Evolutionary conservation across 2,329 filamentous ascomycete species (phyloP).

Genomic region (Verticillium albo-atrum): DNA sequence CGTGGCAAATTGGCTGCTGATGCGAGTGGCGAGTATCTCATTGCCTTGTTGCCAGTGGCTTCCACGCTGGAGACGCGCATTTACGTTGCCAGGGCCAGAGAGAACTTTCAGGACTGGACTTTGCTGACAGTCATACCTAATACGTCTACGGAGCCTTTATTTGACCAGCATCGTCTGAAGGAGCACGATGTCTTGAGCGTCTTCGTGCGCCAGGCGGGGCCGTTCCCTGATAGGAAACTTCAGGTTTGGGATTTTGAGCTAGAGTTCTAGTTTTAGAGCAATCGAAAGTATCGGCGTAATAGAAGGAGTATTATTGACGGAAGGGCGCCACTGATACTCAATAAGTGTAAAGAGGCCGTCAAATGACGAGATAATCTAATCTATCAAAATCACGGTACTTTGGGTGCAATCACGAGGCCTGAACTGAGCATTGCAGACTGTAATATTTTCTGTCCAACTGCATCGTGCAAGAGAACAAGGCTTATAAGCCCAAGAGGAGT

Average conservation of each 20-base stretch:
- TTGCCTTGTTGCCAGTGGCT: constrained; percentile 12
- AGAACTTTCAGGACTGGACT: constrained; percentile 7
- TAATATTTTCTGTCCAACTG: no score
- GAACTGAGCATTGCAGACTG: no score
- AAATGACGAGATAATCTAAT: no score
- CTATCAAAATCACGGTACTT: no score
- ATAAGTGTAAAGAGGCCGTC: no score
- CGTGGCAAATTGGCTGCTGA: constrained; percentile 13
- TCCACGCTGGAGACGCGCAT: constrained; percentile 7
- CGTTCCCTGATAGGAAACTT: constrained; percentile 5
- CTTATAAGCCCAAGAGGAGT: constrained; percentile 14
- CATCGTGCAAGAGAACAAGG: no score
- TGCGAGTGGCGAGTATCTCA: constrained; percentile 6
- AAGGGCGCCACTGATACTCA: no score
- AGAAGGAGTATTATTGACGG: no score
- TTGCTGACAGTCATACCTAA: constrained; percentile 4
- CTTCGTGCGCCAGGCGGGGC: constrained; percentile 5
- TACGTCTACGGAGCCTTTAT: constrained; percentile 10
- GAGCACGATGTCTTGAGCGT: constrained; percentile 4
- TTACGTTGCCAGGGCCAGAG: constrained; percentile 6
- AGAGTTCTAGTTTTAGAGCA: neutral
- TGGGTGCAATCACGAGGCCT: no score
- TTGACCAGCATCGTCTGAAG: constrained; percentile 6
- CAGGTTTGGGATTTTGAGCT: constrained; percentile 9
- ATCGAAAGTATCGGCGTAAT: neutral